Conservation (phyloP, 768 basidiomycete species). For the Tylopilus plumbeoviolaceoides region DNA sequence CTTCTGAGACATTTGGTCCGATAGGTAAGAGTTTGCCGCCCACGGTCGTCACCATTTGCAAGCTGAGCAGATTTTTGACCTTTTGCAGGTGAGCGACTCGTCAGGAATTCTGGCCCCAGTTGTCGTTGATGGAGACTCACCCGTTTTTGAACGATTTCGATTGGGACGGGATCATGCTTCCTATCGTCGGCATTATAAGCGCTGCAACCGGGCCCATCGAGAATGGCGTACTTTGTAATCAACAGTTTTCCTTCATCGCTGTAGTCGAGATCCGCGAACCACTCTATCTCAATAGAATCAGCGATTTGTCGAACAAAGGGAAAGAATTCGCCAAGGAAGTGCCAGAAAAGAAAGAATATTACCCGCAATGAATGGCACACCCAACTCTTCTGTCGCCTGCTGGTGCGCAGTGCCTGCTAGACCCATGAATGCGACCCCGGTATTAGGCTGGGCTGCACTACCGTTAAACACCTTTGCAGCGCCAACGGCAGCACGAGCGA, state of each 20-base stretch:
- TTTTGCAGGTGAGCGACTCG: slow-evolving; percentile 15
- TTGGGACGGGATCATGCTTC: slow-evolving; percentile 46
- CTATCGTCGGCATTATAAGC: not conserved
- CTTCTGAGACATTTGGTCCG: slow-evolving; percentile 41
- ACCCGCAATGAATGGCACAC: slow-evolving; percentile 63
- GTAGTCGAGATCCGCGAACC: too few species aligned
- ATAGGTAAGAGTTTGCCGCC: slow-evolving; percentile 40
- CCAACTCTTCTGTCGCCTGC: slow-evolving; percentile 47
- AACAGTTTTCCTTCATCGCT: slow-evolving; percentile 51
- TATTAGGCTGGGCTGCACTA: slow-evolving; percentile 16
- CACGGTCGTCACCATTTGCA: slow-evolving; percentile 46
- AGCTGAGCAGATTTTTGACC: slow-evolving; percentile 42
- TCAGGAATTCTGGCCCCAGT: not conserved
- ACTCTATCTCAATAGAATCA: slow-evolving; percentile 20
- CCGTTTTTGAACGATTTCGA: slow-evolving; percentile 10
- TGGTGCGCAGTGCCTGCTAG: slow-evolving; percentile 64
- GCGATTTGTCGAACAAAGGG: not conserved
- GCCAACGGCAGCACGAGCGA: slow-evolving; percentile 52
- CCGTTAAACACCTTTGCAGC: slow-evolving; percentile 49
- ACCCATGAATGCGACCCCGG: slow-evolving; percentile 52
- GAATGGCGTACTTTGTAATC: slow-evolving; percentile 47
- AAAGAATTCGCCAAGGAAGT: too few species aligned
- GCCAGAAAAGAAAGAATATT: not conserved
- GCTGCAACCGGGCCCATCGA: too few species aligned
- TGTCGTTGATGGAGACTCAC: not conserved